Evolutionary conservation across 495 filamentous ascomycete genomes (phyloP), one percentile per base, ranked within the genome.

Genomic region (Neurospora sp.): DNA sequence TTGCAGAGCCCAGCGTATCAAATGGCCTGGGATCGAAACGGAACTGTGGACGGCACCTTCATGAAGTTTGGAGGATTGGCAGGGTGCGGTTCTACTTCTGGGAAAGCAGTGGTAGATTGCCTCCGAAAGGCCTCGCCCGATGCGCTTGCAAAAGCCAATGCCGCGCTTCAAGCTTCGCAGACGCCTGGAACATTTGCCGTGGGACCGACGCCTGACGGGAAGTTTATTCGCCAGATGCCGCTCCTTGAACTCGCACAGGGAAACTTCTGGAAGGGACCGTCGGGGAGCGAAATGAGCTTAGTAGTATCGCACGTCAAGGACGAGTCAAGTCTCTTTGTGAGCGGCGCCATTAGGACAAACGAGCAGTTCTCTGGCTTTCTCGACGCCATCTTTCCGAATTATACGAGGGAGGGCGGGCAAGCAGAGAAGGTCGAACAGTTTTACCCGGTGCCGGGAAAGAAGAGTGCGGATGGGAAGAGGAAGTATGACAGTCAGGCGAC

Each of bases 301-400:
- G 79, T 85, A 18, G 69, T 86, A 2, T 81, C 80, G 10, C 84
- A 85, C 70, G 79, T 80, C 20, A 74, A 81, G 18, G 80, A 85
- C 65, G 84, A 85, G 76, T 71, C 80, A 27, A 77, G 76, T 8
- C 70, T 83, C 9, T 84, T 85, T 69, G 80, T 82, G 3, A 76
- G 75, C 69, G 79, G 81, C 70, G 77, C 85, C 76, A 82, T 88
- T 35, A 83, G 81, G 31, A 86, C 86, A 22, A 84, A 88, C 45
- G 81, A 82, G 27, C 82, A 88, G 70, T 89, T 88, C 80, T 82
- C 83, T 44, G 78, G 74, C n/a, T 87, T 84, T 75, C 75, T 87
- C 35, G 80, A 85, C 44, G 74, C 80, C 40, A 73, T 84, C 22
- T 84, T 84, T 35, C 81, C 82, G 7, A 74, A 81, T 20, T 82